Evolutionary conservation across 2,329 filamentous ascomycete species (phyloP).

Genomic region (Nothophoma quercina): DNA sequence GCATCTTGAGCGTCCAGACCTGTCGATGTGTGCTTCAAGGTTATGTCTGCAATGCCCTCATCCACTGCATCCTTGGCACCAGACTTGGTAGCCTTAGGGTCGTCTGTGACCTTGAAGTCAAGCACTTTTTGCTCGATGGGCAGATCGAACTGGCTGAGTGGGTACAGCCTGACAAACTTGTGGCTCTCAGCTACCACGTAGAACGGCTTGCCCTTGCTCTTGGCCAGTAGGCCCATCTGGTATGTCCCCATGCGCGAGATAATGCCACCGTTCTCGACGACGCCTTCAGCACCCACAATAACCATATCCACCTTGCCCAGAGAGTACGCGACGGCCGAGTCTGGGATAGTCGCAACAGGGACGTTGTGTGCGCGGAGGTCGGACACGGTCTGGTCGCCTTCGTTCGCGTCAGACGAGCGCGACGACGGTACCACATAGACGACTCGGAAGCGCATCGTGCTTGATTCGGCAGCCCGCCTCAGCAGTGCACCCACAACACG

Average conservation of each 20-base stretch:
- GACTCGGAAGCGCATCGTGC: slow-evolving; percentile 76
- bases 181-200: slow-evolving; percentile 95
- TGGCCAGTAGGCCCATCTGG: slow-evolving; percentile 84
- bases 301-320: slow-evolving; percentile 76
- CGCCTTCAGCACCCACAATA: slow-evolving; percentile 77
- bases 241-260: slow-evolving; percentile 87
- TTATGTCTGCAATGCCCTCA: slow-evolving; percentile 43
- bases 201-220: slow-evolving; percentile 75
- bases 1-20: slow-evolving; percentile 53
- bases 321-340: slow-evolving; percentile 79
- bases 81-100: slow-evolving; percentile 21
- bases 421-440: slow-evolving; percentile 67
- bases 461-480: slow-evolving; percentile 73
- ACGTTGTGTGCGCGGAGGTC: slow-evolving; percentile 77
- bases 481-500: slow-evolving; percentile 83
- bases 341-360: slow-evolving; percentile 81
- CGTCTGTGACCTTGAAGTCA: slow-evolving; percentile 69
- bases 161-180: slow-evolving; percentile 91
- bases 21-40: slow-evolving; percentile 30
- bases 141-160: slow-evolving; percentile 80
- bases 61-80: slow-evolving; percentile 56
- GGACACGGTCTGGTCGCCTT: slow-evolving; percentile 75
- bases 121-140: slow-evolving; percentile 81
- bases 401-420: slow-evolving; percentile 52
- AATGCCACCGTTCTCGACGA: slow-evolving; percentile 92